Conservation (phyloP, 2,329 filamentous ascomycete genomes). For the Madurella fahalii region DNA sequence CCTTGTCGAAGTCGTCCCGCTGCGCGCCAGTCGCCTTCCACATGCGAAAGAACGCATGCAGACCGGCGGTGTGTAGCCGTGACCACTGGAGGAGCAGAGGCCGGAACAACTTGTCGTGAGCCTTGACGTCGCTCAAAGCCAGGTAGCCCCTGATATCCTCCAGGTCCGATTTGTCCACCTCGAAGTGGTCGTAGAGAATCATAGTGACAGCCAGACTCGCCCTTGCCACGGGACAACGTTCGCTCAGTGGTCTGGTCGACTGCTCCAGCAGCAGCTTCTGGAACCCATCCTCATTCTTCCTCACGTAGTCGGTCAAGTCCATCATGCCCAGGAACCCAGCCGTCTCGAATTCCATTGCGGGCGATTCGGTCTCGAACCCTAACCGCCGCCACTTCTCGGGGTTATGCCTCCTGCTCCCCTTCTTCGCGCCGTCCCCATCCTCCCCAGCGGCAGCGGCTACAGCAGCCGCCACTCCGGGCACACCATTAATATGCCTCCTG, state of each 20-base stretch:
- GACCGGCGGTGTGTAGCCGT: slow-evolving; percentile 74
- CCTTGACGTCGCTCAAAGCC: slow-evolving; percentile 66
- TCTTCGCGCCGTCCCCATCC: slow-evolving; percentile 41
- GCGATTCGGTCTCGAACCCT: slow-evolving; percentile 88
- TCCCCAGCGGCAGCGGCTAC: slow-evolving; percentile 25
- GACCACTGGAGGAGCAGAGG: slow-evolving; percentile 92
- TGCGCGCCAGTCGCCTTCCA: slow-evolving; percentile 90
- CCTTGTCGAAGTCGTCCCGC: slow-evolving; percentile 85
- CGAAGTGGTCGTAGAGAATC: slow-evolving; percentile 92
- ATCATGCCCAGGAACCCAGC: slow-evolving; percentile 94
- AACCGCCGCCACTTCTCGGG: slow-evolving; percentile 90
- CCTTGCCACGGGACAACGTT: slow-evolving; percentile 81
- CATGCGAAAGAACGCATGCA: slow-evolving; percentile 83
- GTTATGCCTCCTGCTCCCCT: slow-evolving; percentile 68
- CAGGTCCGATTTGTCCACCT: slow-evolving; percentile 77
- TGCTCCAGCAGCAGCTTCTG: slow-evolving; percentile 92
- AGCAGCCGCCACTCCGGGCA: slow-evolving; percentile 26
- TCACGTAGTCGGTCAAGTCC: slow-evolving; percentile 91
- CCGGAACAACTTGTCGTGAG: slow-evolving; percentile 81
- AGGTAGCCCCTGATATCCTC: slow-evolving; percentile 76
- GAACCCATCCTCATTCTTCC: slow-evolving; percentile 86
- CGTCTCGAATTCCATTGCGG: slow-evolving; percentile 76
- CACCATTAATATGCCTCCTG: slow-evolving; percentile 40
- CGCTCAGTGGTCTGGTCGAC: slow-evolving; percentile 62
- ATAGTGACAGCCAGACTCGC: slow-evolving; percentile 83